Evolutionary conservation across 2,329 filamentous ascomycete genomes (phyloP).

Genomic region (Stagonosporopsis vannaccii): DNA sequence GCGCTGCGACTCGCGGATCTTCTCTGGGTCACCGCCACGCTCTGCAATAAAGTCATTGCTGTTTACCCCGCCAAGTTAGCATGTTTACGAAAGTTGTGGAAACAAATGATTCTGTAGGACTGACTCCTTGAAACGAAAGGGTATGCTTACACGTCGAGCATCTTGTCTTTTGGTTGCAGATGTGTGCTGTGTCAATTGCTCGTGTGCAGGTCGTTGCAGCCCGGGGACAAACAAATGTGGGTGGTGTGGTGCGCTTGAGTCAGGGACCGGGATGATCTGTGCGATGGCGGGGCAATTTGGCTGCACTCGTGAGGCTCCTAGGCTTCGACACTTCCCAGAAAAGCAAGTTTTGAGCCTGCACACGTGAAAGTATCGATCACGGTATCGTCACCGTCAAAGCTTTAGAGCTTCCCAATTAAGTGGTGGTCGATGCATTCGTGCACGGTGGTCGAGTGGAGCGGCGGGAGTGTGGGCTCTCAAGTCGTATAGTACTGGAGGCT

Average conservation of each 20-base stretch:
- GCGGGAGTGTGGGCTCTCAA: constrained; percentile 1
- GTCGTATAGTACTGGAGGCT: background rate
- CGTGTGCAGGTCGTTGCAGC: constrained; percentile 21
- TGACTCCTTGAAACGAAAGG: background rate
- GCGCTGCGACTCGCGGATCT: constrained; percentile 90
- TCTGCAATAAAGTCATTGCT: constrained; percentile 68
- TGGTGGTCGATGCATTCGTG: constrained; percentile 30
- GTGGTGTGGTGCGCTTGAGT: constrained; percentile 34
- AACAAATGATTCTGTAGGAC: background rate
- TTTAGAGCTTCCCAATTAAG: constrained; percentile 46
- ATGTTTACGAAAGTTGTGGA: background rate
- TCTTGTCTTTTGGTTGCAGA: constrained; percentile 23
- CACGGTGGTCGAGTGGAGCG: constrained; percentile 24
- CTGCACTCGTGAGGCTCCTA: constrained; percentile 1
- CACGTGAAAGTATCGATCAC: constrained; percentile 38
- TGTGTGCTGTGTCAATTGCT: constrained; percentile 22
- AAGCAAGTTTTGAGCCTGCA: constrained; percentile 26
- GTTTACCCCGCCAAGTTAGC: constrained; percentile 31
- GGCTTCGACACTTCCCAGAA: constrained; percentile 30
- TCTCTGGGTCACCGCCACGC: constrained; percentile 88
- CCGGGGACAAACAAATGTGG: constrained; percentile 23
- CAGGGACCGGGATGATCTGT: constrained; percentile 30
- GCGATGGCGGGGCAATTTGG: constrained; percentile 33
- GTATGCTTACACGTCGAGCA: constrained; percentile 44
- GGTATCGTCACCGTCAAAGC: constrained; percentile 41